phyloP scores from a whole-genome alignment of 441 rosid species.

The Populus hybrid region DNA sequence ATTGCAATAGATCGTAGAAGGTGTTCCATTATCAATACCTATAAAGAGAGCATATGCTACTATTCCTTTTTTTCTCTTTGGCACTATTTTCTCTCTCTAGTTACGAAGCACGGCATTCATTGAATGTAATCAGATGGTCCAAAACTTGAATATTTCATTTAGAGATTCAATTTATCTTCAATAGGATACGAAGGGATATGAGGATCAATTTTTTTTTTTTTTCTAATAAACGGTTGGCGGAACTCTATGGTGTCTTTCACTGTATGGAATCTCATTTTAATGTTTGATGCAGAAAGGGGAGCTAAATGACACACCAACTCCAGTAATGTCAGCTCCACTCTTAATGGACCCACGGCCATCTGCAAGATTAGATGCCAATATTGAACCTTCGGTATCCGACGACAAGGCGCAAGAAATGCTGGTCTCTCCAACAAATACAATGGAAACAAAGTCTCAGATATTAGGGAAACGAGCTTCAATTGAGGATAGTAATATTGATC shows the following conservation, averaged over 20 bases:
- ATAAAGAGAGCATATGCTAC: not conserved
- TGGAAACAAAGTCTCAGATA: slow-evolving; percentile 36
- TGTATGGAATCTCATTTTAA: not conserved
- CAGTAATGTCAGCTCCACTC: slow-evolving; percentile 28
- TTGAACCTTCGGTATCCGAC: slow-evolving; percentile 31
- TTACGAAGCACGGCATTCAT: not conserved
- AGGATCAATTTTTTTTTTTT: not conserved
- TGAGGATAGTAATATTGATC: slow-evolving; percentile 30
- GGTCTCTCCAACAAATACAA: slow-evolving; percentile 31
- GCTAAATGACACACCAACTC: slow-evolving; percentile 24
- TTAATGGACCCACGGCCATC: slow-evolving; percentile 38
- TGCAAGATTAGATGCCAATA: slow-evolving; percentile 31
- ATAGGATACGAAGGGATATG: not conserved
- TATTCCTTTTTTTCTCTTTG: not conserved
- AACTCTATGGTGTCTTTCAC: not conserved
- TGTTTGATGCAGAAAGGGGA: slow-evolving; percentile 27
- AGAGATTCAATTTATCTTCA: not conserved
- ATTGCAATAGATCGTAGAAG: not conserved
- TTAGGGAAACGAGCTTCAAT: slow-evolving; percentile 27
- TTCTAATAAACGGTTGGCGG: not conserved
- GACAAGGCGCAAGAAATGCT: slow-evolving; percentile 33
- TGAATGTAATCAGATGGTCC: not conserved
- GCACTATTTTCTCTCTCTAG: not conserved
- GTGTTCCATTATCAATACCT: not conserved
- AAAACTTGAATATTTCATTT: not conserved